Conservation (phyloP, 1,139 yeast genomes). For the Yamadazyma taylorii region DNA sequence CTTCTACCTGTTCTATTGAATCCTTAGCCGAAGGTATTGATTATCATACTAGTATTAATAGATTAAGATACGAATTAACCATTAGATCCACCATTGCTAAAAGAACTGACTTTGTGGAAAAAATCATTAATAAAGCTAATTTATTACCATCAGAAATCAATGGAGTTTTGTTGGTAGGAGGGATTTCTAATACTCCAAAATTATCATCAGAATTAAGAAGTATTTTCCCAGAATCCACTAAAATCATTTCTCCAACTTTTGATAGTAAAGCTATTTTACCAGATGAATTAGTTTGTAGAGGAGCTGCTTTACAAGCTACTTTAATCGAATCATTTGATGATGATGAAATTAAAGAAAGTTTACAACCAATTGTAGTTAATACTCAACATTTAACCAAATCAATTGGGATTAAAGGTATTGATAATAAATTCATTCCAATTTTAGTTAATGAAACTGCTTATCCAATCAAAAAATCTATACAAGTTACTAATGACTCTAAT, state of each 20-base stretch:
- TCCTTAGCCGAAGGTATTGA: constrained; percentile 93
- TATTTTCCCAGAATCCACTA: constrained; percentile 80
- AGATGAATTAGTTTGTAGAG: constrained; percentile 86
- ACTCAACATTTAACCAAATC: constrained; percentile 86
- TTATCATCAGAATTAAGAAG: constrained; percentile 72
- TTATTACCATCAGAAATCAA: constrained; percentile 84
- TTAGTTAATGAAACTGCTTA: constrained; percentile 84
- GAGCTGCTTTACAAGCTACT: constrained; percentile 97
- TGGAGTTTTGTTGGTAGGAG: constrained; percentile 92
- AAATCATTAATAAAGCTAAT: constrained; percentile 76
- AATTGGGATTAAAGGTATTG: constrained; percentile 78
- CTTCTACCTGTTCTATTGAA: constrained; percentile 92
- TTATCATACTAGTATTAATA: constrained; percentile 88
- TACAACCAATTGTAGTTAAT: constrained; percentile 82
- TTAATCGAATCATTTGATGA: constrained; percentile 80
- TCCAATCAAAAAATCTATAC: constrained; percentile 81
- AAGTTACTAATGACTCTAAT: constrained; percentile 60
- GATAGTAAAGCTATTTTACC: constrained; percentile 84
- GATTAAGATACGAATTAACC: constrained; percentile 89
- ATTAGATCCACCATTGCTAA: constrained; percentile 76
- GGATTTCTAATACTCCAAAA: constrained; percentile 90
- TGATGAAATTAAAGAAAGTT: constrained; percentile 81
- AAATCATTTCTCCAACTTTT: constrained; percentile 71
- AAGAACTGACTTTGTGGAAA: constrained; percentile 75
- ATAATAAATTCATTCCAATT: constrained; percentile 71